A percentile compares a stretch with the other conserved stretches of the same genome.
phyloP scores from a whole-genome alignment of 2,329 filamentous ascomycete genomes.

The Camillea tinctor region DNA sequence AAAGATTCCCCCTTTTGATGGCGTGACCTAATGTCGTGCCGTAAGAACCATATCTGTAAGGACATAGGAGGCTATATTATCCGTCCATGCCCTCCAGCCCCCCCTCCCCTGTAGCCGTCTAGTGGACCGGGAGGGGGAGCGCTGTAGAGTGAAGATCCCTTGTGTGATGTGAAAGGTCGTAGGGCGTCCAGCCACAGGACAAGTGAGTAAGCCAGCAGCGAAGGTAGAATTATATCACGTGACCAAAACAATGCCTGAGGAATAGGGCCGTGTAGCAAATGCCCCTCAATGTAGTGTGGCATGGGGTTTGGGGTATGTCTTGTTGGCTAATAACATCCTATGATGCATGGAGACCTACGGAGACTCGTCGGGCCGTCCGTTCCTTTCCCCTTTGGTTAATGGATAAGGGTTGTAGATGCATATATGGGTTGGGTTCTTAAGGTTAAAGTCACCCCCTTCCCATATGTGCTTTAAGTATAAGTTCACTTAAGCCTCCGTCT shows the following conservation, averaged over 20 bases:
- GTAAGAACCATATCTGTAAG: constrained; percentile 17
- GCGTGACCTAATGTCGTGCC: constrained; percentile 16
- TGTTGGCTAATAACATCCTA: background rate
- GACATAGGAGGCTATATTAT: constrained; percentile 5
- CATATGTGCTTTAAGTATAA: background rate
- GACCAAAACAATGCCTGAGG: constrained; percentile 26
- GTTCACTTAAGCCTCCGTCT: background rate
- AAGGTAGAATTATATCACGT: constrained; percentile 31
- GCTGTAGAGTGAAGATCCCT: constrained; percentile 9
- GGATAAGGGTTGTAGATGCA: background rate
- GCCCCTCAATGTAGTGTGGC: background rate
- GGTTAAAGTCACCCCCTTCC: background rate
- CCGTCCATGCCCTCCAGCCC: constrained; percentile 1
- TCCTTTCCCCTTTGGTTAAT: background rate
- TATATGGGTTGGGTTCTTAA: no score
- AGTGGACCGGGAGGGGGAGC: constrained; percentile 4
- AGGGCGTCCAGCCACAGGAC: constrained; percentile 18
- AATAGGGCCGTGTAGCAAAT: background rate
- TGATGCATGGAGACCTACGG: background rate
- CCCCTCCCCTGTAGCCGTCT: constrained; percentile 1
- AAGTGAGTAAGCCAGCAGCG: constrained; percentile 18
- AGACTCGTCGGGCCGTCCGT: background rate
- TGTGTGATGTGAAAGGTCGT: constrained; percentile 21
- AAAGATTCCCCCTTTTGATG: constrained; percentile 23
- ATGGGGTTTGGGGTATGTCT: background rate